phyloP scores from a whole-genome alignment of 768 basidiomycete species.

The Mycena sanguinolenta region DNA sequence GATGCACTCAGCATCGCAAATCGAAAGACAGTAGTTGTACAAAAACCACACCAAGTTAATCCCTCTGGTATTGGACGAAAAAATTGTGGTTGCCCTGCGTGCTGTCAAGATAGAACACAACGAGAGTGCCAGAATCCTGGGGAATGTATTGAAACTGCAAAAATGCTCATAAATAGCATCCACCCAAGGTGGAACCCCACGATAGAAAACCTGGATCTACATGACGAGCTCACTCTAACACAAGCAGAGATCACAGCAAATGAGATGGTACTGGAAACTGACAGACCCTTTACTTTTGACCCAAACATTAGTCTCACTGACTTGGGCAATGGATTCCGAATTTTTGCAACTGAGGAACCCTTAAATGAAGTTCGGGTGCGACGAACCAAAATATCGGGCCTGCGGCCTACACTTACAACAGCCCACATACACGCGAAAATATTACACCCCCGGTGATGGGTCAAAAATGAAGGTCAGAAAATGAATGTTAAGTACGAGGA shows the following conservation, averaged over 20 bases:
- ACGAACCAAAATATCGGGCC: background rate
- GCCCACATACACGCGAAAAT: too few species aligned
- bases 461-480: too few species aligned
- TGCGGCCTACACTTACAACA: too few species aligned
- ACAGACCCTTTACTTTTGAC: background rate
- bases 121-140: conserved; percentile 7
- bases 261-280: background rate
- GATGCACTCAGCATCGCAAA: background rate
- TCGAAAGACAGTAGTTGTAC: background rate
- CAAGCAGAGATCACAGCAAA: background rate
- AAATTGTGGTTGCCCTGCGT: background rate
- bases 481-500: too few species aligned
- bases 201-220: background rate
- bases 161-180: conserved; percentile 2
- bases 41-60: background rate
- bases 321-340: background rate
- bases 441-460: too few species aligned
- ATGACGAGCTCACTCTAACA: background rate
- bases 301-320: background rate
- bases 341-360: background rate
- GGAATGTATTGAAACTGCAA: conserved; percentile 13
- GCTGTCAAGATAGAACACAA: background rate
- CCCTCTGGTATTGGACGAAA: background rate
- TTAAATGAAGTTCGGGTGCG: conserved; percentile 1
- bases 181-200: conserved; percentile 8